A percentile compares a stretch with the other conserved stretches of the same genome.
phyloP scores from a whole-genome alignment of 129 eudicot species.

The Cynara cardunculus region DNA sequence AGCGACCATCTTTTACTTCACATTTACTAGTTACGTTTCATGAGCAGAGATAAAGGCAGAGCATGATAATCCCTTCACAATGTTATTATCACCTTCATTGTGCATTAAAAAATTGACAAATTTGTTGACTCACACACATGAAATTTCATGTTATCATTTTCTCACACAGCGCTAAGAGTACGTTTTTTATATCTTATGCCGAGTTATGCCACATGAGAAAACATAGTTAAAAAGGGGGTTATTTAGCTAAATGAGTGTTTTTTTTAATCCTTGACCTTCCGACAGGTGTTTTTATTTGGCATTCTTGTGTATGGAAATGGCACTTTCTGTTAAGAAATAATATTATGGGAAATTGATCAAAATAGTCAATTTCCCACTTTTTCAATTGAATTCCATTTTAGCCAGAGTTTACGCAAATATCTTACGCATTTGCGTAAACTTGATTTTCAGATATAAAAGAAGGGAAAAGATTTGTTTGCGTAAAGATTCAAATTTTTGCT shows the following conservation, averaged over 20 bases:
- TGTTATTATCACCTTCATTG: background rate
- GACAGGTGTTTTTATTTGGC: background rate
- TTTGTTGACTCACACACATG: background rate
- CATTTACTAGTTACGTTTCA: background rate
- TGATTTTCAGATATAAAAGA: no score
- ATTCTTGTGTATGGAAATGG: no score
- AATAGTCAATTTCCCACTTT: no score
- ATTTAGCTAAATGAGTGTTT: background rate
- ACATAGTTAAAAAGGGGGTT: background rate
- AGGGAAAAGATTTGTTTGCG: no score
- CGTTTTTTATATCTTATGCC: background rate
- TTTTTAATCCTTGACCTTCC: background rate
- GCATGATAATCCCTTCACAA: background rate
- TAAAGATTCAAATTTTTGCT: no score
- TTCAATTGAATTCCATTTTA: no score
- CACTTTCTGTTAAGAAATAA: no score
- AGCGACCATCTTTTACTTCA: background rate
- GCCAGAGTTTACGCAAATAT: no score
- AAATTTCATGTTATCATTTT: background rate
- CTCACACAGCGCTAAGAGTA: background rate
- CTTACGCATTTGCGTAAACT: no score
- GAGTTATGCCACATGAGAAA: background rate
- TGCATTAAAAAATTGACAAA: background rate
- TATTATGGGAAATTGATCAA: no score
- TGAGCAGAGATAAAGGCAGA: background rate